These are phyloP conservation scores for Aspergillus tanneri DNA, from an alignment of 2,329 filamentous ascomycete species.

Conservation along the genomic window DNA sequence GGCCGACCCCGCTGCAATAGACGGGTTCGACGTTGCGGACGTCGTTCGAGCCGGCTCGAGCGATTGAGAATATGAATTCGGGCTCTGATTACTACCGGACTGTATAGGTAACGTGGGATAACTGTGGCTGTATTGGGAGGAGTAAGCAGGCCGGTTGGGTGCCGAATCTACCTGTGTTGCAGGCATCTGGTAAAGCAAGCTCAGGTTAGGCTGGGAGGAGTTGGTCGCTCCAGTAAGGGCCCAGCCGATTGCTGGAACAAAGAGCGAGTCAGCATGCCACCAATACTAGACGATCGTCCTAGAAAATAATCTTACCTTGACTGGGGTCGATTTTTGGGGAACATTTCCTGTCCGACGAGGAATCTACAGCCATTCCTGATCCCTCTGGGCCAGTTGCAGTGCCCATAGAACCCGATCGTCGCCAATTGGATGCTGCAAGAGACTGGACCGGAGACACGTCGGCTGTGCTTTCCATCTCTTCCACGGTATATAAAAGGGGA, in stretches of 20 bases:
- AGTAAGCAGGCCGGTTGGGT: conserved; percentile 30
- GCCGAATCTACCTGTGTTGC: conserved; percentile 29
- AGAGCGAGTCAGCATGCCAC: conserved; percentile 37
- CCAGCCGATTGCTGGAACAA: conserved; percentile 69
- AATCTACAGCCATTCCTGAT: conserved; percentile 23
- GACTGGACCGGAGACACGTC: conserved; percentile 54
- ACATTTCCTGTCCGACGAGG: conserved; percentile 32
- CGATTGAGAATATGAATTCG: conserved; percentile 30
- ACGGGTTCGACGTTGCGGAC: conserved; percentile 18
- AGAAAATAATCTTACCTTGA: conserved; percentile 50
- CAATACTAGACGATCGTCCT: too few relatives aligned
- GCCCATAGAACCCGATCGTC: conserved; percentile 35
- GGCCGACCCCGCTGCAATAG: conserved; percentile 20
- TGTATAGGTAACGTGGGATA: conserved; percentile 27
- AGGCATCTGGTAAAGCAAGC: conserved; percentile 71
- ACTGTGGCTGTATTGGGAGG: conserved; percentile 33
- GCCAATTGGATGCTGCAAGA: conserved; percentile 54
- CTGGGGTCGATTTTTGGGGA: conserved; percentile 52
- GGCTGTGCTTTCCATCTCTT: conserved; percentile 74
- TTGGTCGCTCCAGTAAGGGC: conserved; percentile 85
- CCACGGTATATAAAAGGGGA: conserved; percentile 62
- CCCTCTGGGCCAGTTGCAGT: conserved; percentile 25
- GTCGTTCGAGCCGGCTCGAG: conserved; percentile 33
- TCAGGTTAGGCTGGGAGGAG: conserved; percentile 78
- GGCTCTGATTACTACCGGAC: conserved; percentile 19